These are phyloP conservation scores for Biscogniauxia mediterranea DNA, from an alignment of 2,329 filamentous ascomycete genomes.

Conservation along the genomic window DNA sequence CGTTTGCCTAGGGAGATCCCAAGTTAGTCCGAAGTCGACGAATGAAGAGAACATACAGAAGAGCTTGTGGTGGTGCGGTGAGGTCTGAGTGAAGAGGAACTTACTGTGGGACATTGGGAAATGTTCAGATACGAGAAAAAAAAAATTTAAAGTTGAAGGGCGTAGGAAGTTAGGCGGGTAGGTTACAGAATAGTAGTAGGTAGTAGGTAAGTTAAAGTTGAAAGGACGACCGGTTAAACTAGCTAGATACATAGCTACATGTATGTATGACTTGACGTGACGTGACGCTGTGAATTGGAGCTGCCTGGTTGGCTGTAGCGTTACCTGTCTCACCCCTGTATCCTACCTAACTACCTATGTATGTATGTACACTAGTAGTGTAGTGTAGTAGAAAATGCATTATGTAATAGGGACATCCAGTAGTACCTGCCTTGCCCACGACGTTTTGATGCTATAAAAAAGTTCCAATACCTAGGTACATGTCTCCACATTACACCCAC, in stretches of 20 bases:
- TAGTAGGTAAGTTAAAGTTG: not conserved
- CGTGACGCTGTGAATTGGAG: slow-evolving; percentile 7
- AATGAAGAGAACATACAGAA: slow-evolving; percentile 33
- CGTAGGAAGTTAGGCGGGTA: not conserved
- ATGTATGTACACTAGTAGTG: too few relatives aligned
- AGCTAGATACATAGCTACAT: too few relatives aligned
- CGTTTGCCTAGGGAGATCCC: slow-evolving; percentile 60
- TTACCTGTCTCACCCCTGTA: too few relatives aligned
- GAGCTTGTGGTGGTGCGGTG: not conserved
- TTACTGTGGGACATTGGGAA: slow-evolving; percentile 47
- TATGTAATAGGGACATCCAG: too few relatives aligned
- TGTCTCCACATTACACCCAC: not conserved
- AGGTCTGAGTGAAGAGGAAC: not conserved
- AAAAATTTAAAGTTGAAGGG: too few relatives aligned
- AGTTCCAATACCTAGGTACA: too few relatives aligned
- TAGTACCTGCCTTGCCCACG: too few relatives aligned
- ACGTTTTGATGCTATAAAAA: too few relatives aligned
- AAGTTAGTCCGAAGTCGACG: not conserved
- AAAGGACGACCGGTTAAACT: too few relatives aligned
- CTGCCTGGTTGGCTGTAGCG: not conserved
- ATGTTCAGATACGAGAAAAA: not conserved
- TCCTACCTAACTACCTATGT: too few relatives aligned
- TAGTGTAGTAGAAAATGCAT: too few relatives aligned
- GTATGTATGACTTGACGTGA: too few relatives aligned
- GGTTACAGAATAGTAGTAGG: not conserved